Conservation (phyloP, 2,329 filamentous ascomycete genomes). For the Aspergillus versicolor region DNA sequence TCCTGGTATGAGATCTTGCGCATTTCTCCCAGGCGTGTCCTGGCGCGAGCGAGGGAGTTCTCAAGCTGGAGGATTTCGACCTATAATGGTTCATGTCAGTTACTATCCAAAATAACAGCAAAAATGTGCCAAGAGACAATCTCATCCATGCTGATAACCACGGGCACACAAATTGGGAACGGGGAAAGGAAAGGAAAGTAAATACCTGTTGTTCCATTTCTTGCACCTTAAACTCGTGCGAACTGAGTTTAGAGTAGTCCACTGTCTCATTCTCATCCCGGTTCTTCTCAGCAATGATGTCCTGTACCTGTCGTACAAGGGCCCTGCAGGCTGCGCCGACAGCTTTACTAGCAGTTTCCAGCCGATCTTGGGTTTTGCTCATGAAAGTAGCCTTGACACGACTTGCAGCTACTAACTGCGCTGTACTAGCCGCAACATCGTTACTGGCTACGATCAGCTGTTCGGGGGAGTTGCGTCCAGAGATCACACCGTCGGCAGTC, state of each 20-base stretch:
- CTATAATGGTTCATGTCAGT: slow-evolving; percentile 47
- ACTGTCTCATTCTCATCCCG: slow-evolving; percentile 74
- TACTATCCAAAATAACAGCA: not conserved
- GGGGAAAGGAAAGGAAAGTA: slow-evolving; percentile 4
- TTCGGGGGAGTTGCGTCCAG: slow-evolving; percentile 86
- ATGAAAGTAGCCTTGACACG: slow-evolving; percentile 98
- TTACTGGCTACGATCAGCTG: slow-evolving; percentile 98
- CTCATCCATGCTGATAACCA: not conserved
- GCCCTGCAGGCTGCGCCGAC: slow-evolving; percentile 85
- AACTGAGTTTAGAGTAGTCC: slow-evolving; percentile 83
- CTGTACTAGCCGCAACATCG: slow-evolving; percentile 92
- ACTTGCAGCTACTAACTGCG: slow-evolving; percentile 91
- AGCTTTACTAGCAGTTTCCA: slow-evolving; percentile 89
- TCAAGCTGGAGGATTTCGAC: slow-evolving; percentile 97
- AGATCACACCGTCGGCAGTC: slow-evolving; percentile 93
- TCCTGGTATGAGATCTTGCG: slow-evolving; percentile 94
- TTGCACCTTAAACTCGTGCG: slow-evolving; percentile 95
- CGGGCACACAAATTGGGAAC: not conserved
- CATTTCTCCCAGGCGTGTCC: slow-evolving; percentile 91
- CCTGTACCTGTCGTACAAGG: slow-evolving; percentile 89
- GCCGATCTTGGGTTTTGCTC: slow-evolving; percentile 89
- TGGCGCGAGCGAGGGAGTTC: slow-evolving; percentile 75
- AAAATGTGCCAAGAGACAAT: not conserved
- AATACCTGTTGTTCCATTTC: slow-evolving; percentile 99
- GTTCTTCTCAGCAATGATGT: slow-evolving; percentile 85